Base-by-base conservation (phyloP, 2,329 filamentous ascomycete genomes). In the Talaromyces islandicus region DNA sequence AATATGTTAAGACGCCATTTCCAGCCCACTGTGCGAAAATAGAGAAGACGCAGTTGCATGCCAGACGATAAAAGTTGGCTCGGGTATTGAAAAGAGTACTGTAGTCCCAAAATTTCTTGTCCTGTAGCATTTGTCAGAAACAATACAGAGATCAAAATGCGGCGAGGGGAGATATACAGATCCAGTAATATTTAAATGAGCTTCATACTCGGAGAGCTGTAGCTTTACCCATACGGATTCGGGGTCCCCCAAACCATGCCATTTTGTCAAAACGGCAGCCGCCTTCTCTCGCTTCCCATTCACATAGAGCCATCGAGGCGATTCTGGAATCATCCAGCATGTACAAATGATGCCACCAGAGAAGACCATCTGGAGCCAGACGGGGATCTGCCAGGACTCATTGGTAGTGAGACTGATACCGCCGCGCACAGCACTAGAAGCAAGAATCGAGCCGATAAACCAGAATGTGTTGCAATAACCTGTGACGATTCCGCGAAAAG, bases 91-190 rank as follows among this genome's bases (percentile, higher is more conserved):
- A 75, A 21, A 85, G 72, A 62, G 83, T 82, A 11, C 80, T 72
- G 73, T 82, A 86, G 68, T 86, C 81, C 82, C 83, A 86, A 79
- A 80, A 85, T 2, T 80, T 75, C 65, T 86, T 87, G 61, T 85
- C 32, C 32, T 35, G 32, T 6, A 5, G 32, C 32, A 35, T 35
- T 35, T 35, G 32, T 35, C 32, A 35, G 32, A 35, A 35, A 35
- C 14, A 35, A 35, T 35, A 35, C 32, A 14, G 12, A 17, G 17
- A 17, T 35, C n/a, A n/a, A 17, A 35, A 35, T 5, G 12, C 12
- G 12, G 12, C 9, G 29, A 30, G 29, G 29, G 3, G 32, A 12
- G 12, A 17, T 35, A 17, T 35, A 35, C 83, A n/a, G 68, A 62
- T 7, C 70, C 70, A 54, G 73, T 66, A 27, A 69, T 53, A 46